Percentiles rank a stretch among this genome's conserved stretches.
Conservation (phyloP, 2,329 filamentous ascomycete species). For the Pseudogymnoascus sp. region DNA sequence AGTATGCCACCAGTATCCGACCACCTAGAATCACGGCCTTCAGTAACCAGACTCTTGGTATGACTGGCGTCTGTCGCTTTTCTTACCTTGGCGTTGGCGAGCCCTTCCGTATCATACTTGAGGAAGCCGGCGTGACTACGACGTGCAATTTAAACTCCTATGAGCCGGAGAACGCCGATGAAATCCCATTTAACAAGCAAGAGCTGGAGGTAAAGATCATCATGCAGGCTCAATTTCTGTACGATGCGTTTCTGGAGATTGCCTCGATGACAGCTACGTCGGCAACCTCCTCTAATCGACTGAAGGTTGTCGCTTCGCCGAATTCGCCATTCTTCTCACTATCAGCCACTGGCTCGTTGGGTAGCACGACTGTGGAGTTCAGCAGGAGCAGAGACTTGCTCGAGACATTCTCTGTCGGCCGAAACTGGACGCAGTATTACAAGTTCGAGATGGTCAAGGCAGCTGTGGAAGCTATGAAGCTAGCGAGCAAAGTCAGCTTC, state of each 20-base stretch:
- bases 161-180: constrained; percentile 62
- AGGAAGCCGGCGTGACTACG: constrained; percentile 79
- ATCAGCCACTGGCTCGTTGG: constrained; percentile 53
- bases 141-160: constrained; percentile 89
- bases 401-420: constrained; percentile 62
- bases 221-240: constrained; percentile 69
- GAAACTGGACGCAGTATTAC: constrained; percentile 63
- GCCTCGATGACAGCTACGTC: constrained; percentile 29
- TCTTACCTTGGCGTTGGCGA: constrained; percentile 68
- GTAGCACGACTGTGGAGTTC: constrained; percentile 60
- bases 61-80: constrained; percentile 79
- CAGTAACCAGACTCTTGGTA: constrained; percentile 71
- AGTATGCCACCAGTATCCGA: constrained; percentile 53
- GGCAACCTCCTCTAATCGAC: constrained; percentile 61
- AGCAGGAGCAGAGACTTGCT: constrained; percentile 57
- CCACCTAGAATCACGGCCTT: constrained; percentile 67
- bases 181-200: constrained; percentile 82
- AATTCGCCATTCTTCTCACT: constrained; percentile 57
- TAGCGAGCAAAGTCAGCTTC: constrained; percentile 86
- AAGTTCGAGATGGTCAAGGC: constrained; percentile 81
- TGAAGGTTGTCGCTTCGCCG: constrained; percentile 60
- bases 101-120: constrained; percentile 75
- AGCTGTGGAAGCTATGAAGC: constrained; percentile 84
- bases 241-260: constrained; percentile 64
- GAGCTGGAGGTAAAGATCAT: constrained; percentile 86